A percentile compares a stretch with the other conserved stretches of the same genome.
Conservation (phyloP, 2,329 filamentous ascomycete genomes). For the Diaporthe aspalathi region DNA sequence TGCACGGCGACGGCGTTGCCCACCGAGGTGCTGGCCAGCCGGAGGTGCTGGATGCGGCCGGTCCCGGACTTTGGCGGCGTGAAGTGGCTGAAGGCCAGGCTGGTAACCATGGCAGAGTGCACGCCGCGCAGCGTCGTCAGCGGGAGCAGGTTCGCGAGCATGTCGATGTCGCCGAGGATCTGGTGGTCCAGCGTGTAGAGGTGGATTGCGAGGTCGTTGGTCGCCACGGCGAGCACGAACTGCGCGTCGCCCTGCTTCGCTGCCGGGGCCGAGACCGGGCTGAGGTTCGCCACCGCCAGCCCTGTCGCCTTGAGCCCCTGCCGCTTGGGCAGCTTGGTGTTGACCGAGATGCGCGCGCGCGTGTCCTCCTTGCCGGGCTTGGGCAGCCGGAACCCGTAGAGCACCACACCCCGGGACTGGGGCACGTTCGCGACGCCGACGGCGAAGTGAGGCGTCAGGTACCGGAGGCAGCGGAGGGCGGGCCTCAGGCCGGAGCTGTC, state of each 20-base stretch:
- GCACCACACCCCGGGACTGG: slow-evolving; percentile 65
- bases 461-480: slow-evolving; percentile 68
- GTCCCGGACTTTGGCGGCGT: slow-evolving; percentile 61
- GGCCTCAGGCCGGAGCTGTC: slow-evolving; percentile 56
- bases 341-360: slow-evolving; percentile 62
- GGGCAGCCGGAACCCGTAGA: slow-evolving; percentile 68
- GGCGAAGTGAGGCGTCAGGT: slow-evolving; percentile 67
- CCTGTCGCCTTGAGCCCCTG: slow-evolving; percentile 76
- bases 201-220: slow-evolving; percentile 81
- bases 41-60: slow-evolving; percentile 70
- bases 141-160: slow-evolving; percentile 64
- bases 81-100: slow-evolving; percentile 69
- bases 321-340: slow-evolving; percentile 67
- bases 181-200: slow-evolving; percentile 82
- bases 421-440: slow-evolving; percentile 70
- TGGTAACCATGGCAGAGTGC: slow-evolving; percentile 69
- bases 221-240: slow-evolving; percentile 82
- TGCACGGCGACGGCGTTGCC: slow-evolving; percentile 84
- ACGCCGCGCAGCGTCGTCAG: slow-evolving; percentile 65
- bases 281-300: slow-evolving; percentile 79
- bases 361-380: slow-evolving; percentile 47
- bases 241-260: slow-evolving; percentile 73
- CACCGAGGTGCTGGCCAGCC: slow-evolving; percentile 84
- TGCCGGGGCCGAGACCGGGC: slow-evolving; percentile 61
- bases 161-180: slow-evolving; percentile 56